Conservation (phyloP, 305 asterid species). For the Fraxinus albicans region DNA sequence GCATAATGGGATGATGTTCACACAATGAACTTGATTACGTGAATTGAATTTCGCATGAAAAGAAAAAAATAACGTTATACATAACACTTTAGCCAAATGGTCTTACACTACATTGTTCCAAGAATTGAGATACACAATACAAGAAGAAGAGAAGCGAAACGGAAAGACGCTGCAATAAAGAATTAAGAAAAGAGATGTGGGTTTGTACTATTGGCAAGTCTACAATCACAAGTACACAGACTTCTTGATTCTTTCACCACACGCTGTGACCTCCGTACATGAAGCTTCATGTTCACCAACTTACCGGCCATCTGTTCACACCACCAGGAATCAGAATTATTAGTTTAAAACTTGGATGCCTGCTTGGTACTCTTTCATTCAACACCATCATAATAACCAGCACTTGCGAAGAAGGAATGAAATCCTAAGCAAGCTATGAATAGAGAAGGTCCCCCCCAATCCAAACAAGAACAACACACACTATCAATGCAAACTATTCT, state of each 20-base stretch:
- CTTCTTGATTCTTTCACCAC: conserved; percentile 85
- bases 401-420: not conserved
- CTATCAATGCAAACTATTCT: not conserved
- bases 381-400: not conserved
- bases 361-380: conserved; percentile 12
- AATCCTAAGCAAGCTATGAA: not conserved
- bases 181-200: conserved; percentile 40
- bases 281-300: conserved; percentile 84
- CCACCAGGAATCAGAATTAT: conserved; percentile 14
- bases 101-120: not conserved
- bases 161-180: conserved; percentile 1
- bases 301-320: conserved; percentile 81
- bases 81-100: conserved; percentile 11
- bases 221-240: conserved; percentile 78
- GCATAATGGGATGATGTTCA: not conserved
- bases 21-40: not conserved
- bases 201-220: conserved; percentile 61
- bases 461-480: not conserved
- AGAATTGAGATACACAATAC: not conserved
- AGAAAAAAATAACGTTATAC: conserved; percentile 14
- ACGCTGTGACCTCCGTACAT: conserved; percentile 75
- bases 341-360: conserved; percentile 12
- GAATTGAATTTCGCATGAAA: conserved; percentile 15
- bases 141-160: not conserved
- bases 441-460: not conserved